Evolutionary conservation across 345 rosid genomes (phyloP), one percentile per base, ranked within the genome.

Genomic region (Kandelia obovata): DNA sequence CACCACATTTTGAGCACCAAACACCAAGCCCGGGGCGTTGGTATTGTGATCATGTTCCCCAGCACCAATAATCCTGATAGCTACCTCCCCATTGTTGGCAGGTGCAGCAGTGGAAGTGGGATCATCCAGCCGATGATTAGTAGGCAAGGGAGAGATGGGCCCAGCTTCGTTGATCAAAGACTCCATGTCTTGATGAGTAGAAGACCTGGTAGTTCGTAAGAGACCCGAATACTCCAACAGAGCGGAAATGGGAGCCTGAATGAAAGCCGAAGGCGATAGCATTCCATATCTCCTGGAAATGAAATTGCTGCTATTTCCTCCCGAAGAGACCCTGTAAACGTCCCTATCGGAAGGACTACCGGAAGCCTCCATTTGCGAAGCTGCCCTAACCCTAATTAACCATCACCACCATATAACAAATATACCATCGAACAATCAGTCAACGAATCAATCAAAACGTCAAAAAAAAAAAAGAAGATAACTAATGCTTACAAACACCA

Each of bases 191-290:
- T 72, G 96, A 67, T 51, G 81, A 72, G 51, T 13, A 43, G 49
- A 34, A 30, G 88, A 77, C 66, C 71, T 3, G 66, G 86, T 73
- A 5, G 94, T 61, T 56, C 96, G 84, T 39, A 96, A 74, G 63
- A 96, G 83, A 66, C 99, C 99, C 0, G 99, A 92, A 72, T 92
- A 92, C 84, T 96, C 99, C 47, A 96, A 75, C 70, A 96, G 86
- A 25, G 97, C 83, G 3, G 98, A 85, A 25, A 96, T 78, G 1
- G 99, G 98, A 5, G 99, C 96, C 76, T 85, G 99, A 75, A 96
- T 80, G 49, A 96, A 83, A 75, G 85, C 89, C 0, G 99, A 87
- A 65, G 92, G 91, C 34, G 98, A 89, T 52, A 89, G 76, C 71
- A 85, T 59, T 46, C 89, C 87, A 59, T 77, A 83, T 78, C 99